These are phyloP conservation scores for Teratosphaeria nubilosa DNA, from an alignment of 2,329 filamentous ascomycete genomes.

Conservation along the genomic window DNA sequence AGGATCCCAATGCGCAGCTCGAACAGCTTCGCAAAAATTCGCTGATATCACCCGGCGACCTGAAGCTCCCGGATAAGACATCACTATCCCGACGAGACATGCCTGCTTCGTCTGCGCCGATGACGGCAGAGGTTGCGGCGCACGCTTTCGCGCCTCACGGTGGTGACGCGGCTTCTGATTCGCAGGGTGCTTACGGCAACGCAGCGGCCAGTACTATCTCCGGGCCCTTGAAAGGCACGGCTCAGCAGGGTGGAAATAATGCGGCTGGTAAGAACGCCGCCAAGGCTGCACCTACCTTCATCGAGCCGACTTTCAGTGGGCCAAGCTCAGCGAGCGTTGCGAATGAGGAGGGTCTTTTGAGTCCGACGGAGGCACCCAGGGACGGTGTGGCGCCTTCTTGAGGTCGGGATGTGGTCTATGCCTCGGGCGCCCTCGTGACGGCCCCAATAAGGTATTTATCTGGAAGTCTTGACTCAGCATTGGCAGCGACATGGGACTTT, in stretches of 20 bases:
- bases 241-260: not conserved
- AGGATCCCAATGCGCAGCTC: conserved; percentile 38
- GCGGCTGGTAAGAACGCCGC: not conserved
- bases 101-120: conserved; percentile 18
- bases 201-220: not conserved
- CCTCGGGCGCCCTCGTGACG: not conserved
- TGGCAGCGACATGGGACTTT: not conserved
- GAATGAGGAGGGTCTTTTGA: not conserved
- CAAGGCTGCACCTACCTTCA: not conserved
- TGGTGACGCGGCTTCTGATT: not conserved
- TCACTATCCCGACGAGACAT: conserved; percentile 21
- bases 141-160: not conserved
- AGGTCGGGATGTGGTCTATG: not conserved
- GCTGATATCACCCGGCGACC: conserved; percentile 22
- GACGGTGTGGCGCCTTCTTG: not conserved
- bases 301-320: conserved; percentile 1
- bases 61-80: conserved; percentile 18
- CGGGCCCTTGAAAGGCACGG: not conserved
- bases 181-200: not conserved
- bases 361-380: not conserved
- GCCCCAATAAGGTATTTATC: not conserved
- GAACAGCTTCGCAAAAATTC: conserved; percentile 38
- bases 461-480: not conserved
- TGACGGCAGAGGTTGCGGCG: conserved; percentile 9
- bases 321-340: not conserved